Conservation (phyloP, 495 filamentous ascomycete species). For the Diplogelasinospora grovesii region DNA sequence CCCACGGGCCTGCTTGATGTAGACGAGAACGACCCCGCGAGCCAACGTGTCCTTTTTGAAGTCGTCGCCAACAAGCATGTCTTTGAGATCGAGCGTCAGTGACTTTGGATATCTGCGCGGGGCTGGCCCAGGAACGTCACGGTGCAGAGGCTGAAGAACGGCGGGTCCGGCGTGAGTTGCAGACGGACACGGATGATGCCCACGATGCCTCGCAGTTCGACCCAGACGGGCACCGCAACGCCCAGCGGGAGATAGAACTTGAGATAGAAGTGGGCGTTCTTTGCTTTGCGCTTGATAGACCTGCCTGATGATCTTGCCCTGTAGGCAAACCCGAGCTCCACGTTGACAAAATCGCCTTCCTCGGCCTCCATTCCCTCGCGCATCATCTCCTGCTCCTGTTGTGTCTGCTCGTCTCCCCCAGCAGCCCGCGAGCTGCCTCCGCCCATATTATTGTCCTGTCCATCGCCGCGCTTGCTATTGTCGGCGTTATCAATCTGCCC, state of each 20-base stretch:
- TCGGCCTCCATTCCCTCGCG: conserved; percentile 66
- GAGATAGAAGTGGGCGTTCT: conserved; percentile 63
- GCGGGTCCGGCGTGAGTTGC: conserved; percentile 64
- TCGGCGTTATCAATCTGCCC: conserved; percentile 23
- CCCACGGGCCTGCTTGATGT: conserved; percentile 53
- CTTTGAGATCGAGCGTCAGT: conserved; percentile 62
- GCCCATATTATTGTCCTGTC: conserved; percentile 25
- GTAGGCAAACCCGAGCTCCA: conserved; percentile 67
- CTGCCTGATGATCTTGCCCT: conserved; percentile 49
- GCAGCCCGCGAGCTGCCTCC: no score
- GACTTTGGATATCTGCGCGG: conserved; percentile 63
- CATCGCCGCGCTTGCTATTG: conserved; percentile 4
- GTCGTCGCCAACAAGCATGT: conserved; percentile 68
- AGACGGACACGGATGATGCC: conserved; percentile 59
- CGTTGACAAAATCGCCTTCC: conserved; percentile 65
- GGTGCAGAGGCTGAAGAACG: conserved; percentile 63
- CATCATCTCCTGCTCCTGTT: conserved; percentile 39
- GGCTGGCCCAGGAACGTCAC: conserved; percentile 73
- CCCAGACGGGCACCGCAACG: conserved; percentile 61
- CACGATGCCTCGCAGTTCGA: conserved; percentile 60
- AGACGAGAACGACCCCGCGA: conserved; percentile 57
- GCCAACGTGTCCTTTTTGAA: conserved; percentile 65
- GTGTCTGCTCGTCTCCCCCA: conserved; percentile 26
- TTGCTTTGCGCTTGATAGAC: conserved; percentile 51
- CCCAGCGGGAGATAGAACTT: conserved; percentile 59